phyloP scores from a whole-genome alignment of 108 stramenopile species.

The Conticribra guillardii region DNA sequence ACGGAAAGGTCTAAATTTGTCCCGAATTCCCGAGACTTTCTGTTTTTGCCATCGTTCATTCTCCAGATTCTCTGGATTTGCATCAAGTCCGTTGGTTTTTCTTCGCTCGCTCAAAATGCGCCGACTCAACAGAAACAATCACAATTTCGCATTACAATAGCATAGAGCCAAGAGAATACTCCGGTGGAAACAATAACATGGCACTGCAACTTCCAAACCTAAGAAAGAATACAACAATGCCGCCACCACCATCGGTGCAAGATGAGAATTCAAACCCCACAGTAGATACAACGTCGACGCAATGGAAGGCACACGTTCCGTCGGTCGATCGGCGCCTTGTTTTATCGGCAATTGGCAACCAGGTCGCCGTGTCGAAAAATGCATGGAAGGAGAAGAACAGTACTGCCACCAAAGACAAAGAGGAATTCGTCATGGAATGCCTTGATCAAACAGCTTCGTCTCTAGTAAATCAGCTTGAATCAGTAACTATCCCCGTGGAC shows the following conservation, averaged over 20 bases:
- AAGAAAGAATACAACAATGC: no score
- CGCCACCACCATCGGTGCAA: not conserved
- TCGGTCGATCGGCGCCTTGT: constrained; percentile 16
- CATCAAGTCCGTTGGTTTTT: no score
- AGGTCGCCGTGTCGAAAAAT: constrained; percentile 11
- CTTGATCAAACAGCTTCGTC: constrained; percentile 26
- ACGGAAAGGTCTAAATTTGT: no score
- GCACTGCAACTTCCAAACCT: no score
- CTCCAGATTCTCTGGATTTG: no score
- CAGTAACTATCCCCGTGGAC: constrained; percentile 19
- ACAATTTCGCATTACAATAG: no score
- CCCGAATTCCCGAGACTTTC: no score
- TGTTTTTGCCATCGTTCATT: no score
- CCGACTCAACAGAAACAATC: no score
- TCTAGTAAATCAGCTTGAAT: constrained; percentile 27
- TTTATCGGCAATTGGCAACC: constrained; percentile 30
- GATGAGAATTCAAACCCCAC: not conserved
- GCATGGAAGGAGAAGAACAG: constrained; percentile 23
- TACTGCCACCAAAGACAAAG: constrained; percentile 9
- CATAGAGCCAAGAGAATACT: no score
- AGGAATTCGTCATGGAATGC: constrained; percentile 29
- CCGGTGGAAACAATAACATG: no score
- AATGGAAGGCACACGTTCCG: constrained; percentile 13
- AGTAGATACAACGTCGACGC: not conserved
- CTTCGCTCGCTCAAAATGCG: no score